Evolutionary conservation across 768 basidiomycete genomes (phyloP), one percentile per base, ranked within the genome.

Genomic region (Hygrophoropsis aurantiaca): DNA sequence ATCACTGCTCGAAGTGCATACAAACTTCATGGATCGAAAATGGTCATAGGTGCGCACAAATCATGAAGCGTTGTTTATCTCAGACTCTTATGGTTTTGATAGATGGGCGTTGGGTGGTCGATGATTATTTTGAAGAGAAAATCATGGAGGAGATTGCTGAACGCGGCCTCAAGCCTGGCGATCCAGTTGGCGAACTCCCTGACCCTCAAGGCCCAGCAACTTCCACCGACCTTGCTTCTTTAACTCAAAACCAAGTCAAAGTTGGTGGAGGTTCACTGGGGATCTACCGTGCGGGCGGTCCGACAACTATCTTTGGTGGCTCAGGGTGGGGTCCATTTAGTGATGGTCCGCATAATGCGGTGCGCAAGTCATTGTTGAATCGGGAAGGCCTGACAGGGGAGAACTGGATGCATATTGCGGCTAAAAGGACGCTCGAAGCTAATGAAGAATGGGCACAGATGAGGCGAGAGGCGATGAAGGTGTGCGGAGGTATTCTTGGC

Each of bases 81-180:
- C 8, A 44, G 8, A 37, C 15, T 42, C 24, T 13, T 30, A 13
- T 23, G n/a, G 18, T n/a, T 37, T 26, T 8, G 35, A 16, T 46
- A 97, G 94, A 93, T 46, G 97, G 95, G 1, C 75, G 80, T 60
- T 95, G 94, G 88, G 85, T 98, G 1, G 79, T 81, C 6, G 97
- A 98, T 60, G 97, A 98, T 69, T 99, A 99, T 64, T 92, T 91
- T 68, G 97, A 99, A 66, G 87, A 86, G 33, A 88, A 88, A 47
- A 80, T 80, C 0, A 75, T 84, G 1, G 82, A 78, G 50, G 88
- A 91, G 37, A 87, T 90, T 57, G 78, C 83, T 3, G 80, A 81
- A n/a, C 82, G 84, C 26, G 94, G 93, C 5, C 76, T 91, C 55
- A 85, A 87, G 53, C 78, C 94, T 0, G 88, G 90, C 11, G 87